These are phyloP conservation scores for Cordyceps militaris DNA, from an alignment of 2,329 filamentous ascomycete species.

Conservation along the genomic window DNA sequence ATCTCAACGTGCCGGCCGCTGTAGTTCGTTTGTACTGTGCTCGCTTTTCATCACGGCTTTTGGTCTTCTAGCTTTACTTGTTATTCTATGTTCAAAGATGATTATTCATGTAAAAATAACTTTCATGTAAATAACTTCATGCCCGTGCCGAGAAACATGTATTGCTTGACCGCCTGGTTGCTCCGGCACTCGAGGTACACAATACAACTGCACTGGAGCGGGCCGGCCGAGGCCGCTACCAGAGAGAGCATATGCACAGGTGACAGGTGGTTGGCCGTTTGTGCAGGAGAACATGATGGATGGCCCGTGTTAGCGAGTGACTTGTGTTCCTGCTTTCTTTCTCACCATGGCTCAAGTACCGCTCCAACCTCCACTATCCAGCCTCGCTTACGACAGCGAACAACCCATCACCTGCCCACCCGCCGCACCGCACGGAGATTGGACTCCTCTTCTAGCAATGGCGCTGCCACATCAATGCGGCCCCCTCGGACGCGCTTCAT, in stretches of 20 bases:
- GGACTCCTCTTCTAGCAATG: slow-evolving; percentile 9
- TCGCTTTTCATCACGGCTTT: no score
- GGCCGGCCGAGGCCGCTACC: slow-evolving; percentile 17
- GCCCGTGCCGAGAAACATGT: no score
- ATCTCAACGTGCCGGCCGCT: neutral
- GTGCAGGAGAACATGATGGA: neutral
- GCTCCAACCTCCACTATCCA: slow-evolving; percentile 12
- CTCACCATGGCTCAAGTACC: neutral
- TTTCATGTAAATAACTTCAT: no score
- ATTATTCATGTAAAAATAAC: no score
- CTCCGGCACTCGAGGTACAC: neutral
- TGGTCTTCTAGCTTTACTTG: no score
- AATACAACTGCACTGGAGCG: neutral
- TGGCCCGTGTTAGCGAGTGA: slow-evolving; percentile 7
- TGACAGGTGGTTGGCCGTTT: neutral
- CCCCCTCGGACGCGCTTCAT: neutral
- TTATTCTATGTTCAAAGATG: no score
- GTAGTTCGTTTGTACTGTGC: neutral
- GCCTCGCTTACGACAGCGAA: neutral
- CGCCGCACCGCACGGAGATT: slow-evolving; percentile 11
- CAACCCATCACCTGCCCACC: neutral
- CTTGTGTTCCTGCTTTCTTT: neutral
- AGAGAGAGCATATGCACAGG: neutral
- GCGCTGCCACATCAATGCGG: slow-evolving; percentile 9
- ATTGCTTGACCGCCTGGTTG: neutral